phyloP scores from a whole-genome alignment of 805 yeast species.

The Kregervanrija fluxuum region DNA sequence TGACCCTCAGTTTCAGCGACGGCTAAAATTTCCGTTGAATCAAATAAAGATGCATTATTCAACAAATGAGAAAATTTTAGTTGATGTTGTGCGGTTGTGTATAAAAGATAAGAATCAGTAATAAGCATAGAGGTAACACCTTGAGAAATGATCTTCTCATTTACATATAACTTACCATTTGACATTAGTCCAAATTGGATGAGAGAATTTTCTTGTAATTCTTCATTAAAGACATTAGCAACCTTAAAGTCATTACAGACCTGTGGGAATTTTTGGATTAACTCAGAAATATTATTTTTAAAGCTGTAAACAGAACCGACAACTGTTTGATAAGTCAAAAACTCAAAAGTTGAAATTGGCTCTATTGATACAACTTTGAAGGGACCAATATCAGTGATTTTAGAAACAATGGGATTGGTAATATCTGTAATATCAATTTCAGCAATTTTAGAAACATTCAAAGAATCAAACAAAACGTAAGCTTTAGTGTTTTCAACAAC shows the following conservation, averaged over 20 bases:
- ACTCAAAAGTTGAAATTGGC: conserved; percentile 44
- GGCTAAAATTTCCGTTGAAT: conserved; percentile 8
- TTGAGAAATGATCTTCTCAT: conserved; percentile 48
- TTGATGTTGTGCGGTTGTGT: conserved; percentile 83
- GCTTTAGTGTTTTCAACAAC: conserved; percentile 44
- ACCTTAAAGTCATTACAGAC: conserved; percentile 58
- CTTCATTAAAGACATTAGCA: conserved; percentile 15
- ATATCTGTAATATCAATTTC: conserved; percentile 37
- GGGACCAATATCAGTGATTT: conserved; percentile 36
- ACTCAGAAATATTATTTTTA: conserved; percentile 4
- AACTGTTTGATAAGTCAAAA: conserved; percentile 51
- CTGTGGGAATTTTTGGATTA: conserved; percentile 53
- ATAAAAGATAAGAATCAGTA: conserved; percentile 64
- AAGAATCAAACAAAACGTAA: conserved; percentile 54
- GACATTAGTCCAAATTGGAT: conserved; percentile 62
- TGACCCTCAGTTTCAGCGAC: conserved; percentile 54
- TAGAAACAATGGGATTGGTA: conserved; percentile 33
- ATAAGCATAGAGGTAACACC: conserved; percentile 78
- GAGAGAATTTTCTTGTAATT: conserved; percentile 8
- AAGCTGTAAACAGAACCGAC: conserved; percentile 51
- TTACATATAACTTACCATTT: conserved; percentile 68
- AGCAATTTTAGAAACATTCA: conserved; percentile 37
- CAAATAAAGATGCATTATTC: conserved; percentile 17
- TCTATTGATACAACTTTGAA: conserved; percentile 50
- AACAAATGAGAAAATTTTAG: conserved; percentile 72